Evolutionary conservation across 179 eudicot species (phyloP), one percentile per base, ranked within the genome.

Genomic region (Corrigiola litoralis): DNA sequence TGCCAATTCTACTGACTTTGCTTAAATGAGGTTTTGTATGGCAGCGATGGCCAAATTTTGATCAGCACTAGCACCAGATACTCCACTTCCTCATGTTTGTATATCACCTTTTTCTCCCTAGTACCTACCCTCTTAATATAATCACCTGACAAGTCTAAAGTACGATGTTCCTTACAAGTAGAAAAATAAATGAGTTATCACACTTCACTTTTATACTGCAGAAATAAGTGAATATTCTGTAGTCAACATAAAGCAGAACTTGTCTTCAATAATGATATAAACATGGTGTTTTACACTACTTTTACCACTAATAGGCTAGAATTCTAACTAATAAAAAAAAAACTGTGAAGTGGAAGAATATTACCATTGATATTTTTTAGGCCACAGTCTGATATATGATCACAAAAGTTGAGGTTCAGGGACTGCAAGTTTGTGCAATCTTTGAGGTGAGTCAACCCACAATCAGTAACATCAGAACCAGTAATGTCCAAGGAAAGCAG

Each of bases 401-500:
- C 84, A 78, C 90, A 84, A 58, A 59, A 84, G 67, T 82, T 80
- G 44, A 82, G 67, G 66, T 74, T 82, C 73, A 86, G 65, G 34
- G 80, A 72, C 67, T 81, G 84, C 53, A 89, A 66, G 47, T 74
- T 82, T 58, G 68, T 63, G 79, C 96, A 86, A 58, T 73, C 74
- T 77, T 77, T 82, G 49, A 89, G 80, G 73, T 46, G 64, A 49
- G 21, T 64, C 41, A 89, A 61, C 60, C 96, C 96, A 20, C 60
- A 69, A 62, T 86, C 87, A 32, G 92, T 84, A 71, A 89, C 74
- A 51, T 84, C 80, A 36, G 92, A 81, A 69, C 84, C 85, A 63
- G 90, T 82, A 66, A 89, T 34, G 80, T 86, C 88, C 46, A 78
- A 80, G 45, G 92, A 77, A 6, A 89, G 90, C 56, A 89, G 67